Evolutionary conservation across 495 filamentous ascomycete species (phyloP).

Genomic region (Physcia stellaris): DNA sequence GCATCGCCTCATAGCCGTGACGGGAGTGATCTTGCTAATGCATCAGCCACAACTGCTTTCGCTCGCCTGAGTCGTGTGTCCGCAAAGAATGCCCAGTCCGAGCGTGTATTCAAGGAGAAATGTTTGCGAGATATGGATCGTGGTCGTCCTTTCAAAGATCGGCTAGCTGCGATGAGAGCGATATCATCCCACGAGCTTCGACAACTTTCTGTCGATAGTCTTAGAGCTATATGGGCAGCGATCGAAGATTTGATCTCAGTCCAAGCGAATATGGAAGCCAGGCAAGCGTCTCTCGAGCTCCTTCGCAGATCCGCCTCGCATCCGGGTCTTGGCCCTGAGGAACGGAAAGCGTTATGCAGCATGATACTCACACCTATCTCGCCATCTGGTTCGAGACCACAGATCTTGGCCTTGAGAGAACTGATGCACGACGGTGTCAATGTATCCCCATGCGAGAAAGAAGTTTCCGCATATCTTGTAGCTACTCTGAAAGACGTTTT

Average conservation of each 20-base stretch:
- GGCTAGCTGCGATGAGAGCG: constrained; percentile 37
- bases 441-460: constrained; percentile 49
- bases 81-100: too few species aligned
- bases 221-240: constrained; percentile 42
- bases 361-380: constrained; percentile 36
- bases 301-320: constrained; percentile 50
- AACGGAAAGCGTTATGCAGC: constrained; percentile 50
- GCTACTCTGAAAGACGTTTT: constrained; percentile 43
- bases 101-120: background rate
- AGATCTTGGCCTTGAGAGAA: constrained; percentile 46
- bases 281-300: constrained; percentile 46
- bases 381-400: constrained; percentile 46
- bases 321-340: constrained; percentile 43
- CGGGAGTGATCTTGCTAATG: too few species aligned
- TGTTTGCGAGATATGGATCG: constrained; percentile 23
- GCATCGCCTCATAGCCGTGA: too few species aligned
- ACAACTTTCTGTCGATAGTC: constrained; percentile 1
- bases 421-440: constrained; percentile 51
- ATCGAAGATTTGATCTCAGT: constrained; percentile 49
- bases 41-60: background rate
- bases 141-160: constrained; percentile 26
- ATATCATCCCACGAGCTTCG: constrained; percentile 16
- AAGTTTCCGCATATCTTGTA: constrained; percentile 43
- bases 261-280: constrained; percentile 36
- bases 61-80: background rate